phyloP scores from a whole-genome alignment of 2,329 filamentous ascomycete genomes.

The Thielaviopsis euricoi region DNA sequence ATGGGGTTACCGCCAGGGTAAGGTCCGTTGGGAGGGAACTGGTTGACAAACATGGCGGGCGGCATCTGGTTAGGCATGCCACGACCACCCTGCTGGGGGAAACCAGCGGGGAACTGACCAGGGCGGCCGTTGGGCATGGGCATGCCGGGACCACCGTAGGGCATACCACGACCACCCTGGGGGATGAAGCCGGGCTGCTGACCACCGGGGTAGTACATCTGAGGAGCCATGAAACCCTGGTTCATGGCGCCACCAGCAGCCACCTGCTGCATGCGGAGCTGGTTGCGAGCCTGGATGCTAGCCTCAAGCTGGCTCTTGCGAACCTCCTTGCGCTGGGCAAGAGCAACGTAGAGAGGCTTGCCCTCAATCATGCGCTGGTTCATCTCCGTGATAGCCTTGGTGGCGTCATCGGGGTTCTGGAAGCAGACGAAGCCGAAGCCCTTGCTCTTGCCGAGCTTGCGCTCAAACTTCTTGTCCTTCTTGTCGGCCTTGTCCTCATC shows the following conservation, averaged over 20 bases:
- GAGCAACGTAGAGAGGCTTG: constrained; percentile 94
- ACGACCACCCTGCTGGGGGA: constrained; percentile 76
- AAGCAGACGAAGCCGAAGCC: constrained; percentile 99
- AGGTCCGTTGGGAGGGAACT: constrained; percentile 60
- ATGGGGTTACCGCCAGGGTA: constrained; percentile 68
- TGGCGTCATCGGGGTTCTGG: constrained; percentile 96
- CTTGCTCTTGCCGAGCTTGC: constrained; percentile 92
- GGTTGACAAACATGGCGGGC: constrained; percentile 67
- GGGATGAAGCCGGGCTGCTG: constrained; percentile 58
- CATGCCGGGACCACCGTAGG: constrained; percentile 47
- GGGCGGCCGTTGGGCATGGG: constrained; percentile 67
- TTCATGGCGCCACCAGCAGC: constrained; percentile 80
- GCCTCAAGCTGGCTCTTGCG: constrained; percentile 98
- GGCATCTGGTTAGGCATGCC: constrained; percentile 76
- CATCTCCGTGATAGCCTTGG: constrained; percentile 98
- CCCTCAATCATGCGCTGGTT: constrained; percentile 97
- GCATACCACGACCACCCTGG: constrained; percentile 47
- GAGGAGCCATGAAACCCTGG: constrained; percentile 72
- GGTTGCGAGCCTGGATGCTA: constrained; percentile 97
- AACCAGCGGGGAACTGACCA: constrained; percentile 67
- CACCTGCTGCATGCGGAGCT: constrained; percentile 94
- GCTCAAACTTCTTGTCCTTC: constrained; percentile 33
- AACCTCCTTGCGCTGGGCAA: constrained; percentile 98
- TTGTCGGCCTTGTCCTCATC: constrained; percentile 40
- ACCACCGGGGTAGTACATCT: constrained; percentile 64